Evolutionary conservation across 1,139 yeast genomes (phyloP), one percentile per base, ranked within the genome.

Genomic region (Arxiozyma slooffiae): DNA sequence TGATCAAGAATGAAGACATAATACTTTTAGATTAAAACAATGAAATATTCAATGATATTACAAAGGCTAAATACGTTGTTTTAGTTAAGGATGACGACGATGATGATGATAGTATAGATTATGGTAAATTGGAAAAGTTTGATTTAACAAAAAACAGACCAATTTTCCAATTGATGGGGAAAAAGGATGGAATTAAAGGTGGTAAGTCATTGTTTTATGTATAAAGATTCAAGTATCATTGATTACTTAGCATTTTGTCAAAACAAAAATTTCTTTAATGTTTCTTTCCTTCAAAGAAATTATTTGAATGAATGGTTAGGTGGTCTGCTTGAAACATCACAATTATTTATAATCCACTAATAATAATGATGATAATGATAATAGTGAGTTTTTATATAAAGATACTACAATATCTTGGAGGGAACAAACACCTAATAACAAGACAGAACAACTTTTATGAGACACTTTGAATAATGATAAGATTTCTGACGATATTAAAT

Each of bases 271-370:
- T 75, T 90, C 41, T 73, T 80, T 4, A 87, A 87, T 57, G 79
- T 94, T 67, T 82, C 88, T 55, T 90, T 92, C 64, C 71, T 87
- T 66, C 95, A 88, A 58, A 82, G 95, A 68, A 82, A 90, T 4
- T 96, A 90, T 62, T 75, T 92, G 56, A 75, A 82, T 48, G 78
- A 87, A 21, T 89, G 94, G 90, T 74, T 90, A 52, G 77, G 77
- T 54, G 96, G 95, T 4, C 75, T 80, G 34, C 72, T 79, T 7
- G 81, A 77, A 44, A 68, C 74, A 6, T 80, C 85, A 56, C 74
- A 78, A 48, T n/a, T 81, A 78, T 60, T 67, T 50, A 20, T 53
- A 54, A 16, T 49, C 45, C 18, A 52, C 40, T 24, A 36, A 39
- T 9, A 24, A 30, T 16, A 26, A 20, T n/a, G n/a, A n/a, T n/a